These are phyloP conservation scores for Halenospora varia DNA, from an alignment of 495 filamentous ascomycete genomes.

Conservation along the genomic window DNA sequence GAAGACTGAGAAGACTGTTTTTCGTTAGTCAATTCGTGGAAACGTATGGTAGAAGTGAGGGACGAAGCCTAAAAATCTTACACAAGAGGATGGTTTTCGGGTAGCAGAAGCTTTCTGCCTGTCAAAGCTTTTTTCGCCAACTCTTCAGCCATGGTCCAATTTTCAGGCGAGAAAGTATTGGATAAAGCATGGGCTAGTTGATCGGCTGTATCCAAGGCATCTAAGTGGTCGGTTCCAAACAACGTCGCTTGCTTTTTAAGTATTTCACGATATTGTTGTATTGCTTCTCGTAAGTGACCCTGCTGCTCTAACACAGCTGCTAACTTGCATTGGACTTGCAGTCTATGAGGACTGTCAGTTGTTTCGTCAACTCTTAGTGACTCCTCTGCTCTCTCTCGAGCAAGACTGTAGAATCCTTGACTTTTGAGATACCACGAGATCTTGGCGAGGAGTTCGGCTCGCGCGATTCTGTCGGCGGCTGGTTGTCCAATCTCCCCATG, in stretches of 20 bases:
- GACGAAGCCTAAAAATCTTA: no score
- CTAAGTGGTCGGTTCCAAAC: background rate
- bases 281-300: background rate
- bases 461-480: background rate
- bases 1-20: background rate
- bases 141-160: background rate
- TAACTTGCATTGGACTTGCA: background rate
- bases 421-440: background rate
- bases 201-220: background rate
- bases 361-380: background rate
- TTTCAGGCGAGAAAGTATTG: background rate
- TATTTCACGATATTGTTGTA: background rate
- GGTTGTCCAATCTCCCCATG: background rate
- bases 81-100: background rate
- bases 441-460: background rate
- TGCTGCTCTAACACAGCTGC: background rate
- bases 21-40: background rate
- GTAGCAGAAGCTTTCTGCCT: background rate
- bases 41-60: background rate
- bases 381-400: background rate
- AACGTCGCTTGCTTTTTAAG: background rate
- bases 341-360: background rate
- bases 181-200: background rate
- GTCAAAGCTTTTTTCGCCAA: background rate
- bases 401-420: background rate